Evolutionary conservation across 768 basidiomycete species (phyloP).

Genomic region (Coprinopsis marcescibilis): DNA sequence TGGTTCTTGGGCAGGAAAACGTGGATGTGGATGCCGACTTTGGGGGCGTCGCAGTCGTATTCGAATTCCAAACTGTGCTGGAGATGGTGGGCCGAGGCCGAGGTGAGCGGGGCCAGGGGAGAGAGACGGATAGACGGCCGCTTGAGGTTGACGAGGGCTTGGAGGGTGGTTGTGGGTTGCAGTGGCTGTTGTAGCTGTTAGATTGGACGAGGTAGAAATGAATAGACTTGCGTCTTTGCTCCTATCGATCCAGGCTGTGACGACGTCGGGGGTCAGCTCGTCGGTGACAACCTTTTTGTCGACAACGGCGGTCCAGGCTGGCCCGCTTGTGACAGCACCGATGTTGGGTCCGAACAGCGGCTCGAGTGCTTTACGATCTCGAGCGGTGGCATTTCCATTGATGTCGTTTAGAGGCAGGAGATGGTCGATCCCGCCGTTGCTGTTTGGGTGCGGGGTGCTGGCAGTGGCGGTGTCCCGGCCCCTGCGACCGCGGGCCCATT

Average conservation of each 20-base stretch:
- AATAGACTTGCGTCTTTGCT: slow-evolving; percentile 66
- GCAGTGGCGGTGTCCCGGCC: background rate
- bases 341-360: slow-evolving; percentile 91
- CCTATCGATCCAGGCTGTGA: slow-evolving; percentile 81
- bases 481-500: no score
- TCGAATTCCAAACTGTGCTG: slow-evolving; percentile 85
- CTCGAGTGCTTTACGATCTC: slow-evolving; percentile 63
- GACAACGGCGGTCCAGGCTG: slow-evolving; percentile 59
- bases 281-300: slow-evolving; percentile 62
- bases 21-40: slow-evolving; percentile 74
- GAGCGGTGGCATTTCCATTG: slow-evolving; percentile 17
- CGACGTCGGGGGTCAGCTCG: slow-evolving; percentile 74
- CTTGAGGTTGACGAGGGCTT: slow-evolving; percentile 92
- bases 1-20: slow-evolving; percentile 66
- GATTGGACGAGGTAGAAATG: background rate
- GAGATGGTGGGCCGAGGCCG: slow-evolving; percentile 39
- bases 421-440: slow-evolving; percentile 3
- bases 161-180: slow-evolving; percentile 87
- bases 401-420: slow-evolving; percentile 11
- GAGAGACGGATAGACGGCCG: slow-evolving; percentile 79
- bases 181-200: slow-evolving; percentile 41
- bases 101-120: slow-evolving; percentile 50
- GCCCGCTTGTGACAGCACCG: slow-evolving; percentile 63
- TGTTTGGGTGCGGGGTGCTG: background rate
- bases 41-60: slow-evolving; percentile 87